Conservation (phyloP, 116 monocot species). For the Papilionanthe hybrid region DNA sequence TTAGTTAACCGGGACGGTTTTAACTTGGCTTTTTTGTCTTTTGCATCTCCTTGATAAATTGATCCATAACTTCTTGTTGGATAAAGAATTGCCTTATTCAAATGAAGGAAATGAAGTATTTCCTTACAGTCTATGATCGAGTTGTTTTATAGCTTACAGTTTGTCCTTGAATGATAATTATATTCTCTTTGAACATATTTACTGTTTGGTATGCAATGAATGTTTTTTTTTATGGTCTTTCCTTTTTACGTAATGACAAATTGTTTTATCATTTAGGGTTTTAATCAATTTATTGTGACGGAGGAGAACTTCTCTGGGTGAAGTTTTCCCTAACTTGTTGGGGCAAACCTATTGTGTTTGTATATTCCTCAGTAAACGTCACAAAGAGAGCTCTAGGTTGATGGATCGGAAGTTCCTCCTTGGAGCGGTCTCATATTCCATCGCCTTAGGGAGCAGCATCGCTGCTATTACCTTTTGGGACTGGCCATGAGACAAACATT, state of each 20-base stretch:
- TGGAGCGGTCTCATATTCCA: constrained; percentile 33
- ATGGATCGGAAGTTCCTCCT: constrained; percentile 5
- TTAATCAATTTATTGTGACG: neutral
- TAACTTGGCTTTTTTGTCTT: no score
- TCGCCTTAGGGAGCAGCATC: constrained; percentile 18
- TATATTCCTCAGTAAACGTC: constrained; percentile 17
- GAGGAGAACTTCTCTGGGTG: constrained; percentile 4
- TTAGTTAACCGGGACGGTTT: no score
- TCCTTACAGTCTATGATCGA: no score
- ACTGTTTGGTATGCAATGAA: no score
- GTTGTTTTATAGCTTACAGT: no score
- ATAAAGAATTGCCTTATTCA: no score
- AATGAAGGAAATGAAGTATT: no score
- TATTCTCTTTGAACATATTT: no score
- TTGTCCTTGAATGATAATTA: no score
- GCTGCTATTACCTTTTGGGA: constrained; percentile 32
- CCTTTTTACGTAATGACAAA: neutral
- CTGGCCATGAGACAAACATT: constrained; percentile 26
- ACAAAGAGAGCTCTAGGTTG: constrained; percentile 11
- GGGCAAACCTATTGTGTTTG: constrained; percentile 24
- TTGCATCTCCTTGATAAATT: no score
- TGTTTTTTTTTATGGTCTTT: neutral
- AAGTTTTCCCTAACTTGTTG: constrained; percentile 5
- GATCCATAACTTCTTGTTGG: no score
- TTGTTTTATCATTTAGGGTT: neutral